A percentile compares a stretch with the other conserved stretches of the same genome.
phyloP scores from a whole-genome alignment of 2,329 filamentous ascomycete species.

The Aureobasidium sp. region DNA sequence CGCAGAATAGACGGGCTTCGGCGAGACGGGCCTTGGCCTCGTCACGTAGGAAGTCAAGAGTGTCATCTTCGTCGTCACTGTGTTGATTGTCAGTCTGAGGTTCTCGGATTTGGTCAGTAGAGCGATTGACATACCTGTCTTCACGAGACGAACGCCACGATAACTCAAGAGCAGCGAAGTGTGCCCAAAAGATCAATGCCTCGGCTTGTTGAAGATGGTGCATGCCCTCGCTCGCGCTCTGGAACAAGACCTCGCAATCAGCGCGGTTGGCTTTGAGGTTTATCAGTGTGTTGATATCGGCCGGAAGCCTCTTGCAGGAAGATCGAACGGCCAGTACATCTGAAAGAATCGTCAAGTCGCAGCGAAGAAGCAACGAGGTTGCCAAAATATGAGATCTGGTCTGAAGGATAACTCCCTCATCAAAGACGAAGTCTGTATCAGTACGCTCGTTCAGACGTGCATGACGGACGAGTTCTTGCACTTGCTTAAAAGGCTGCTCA shows the following conservation, averaged over 20 bases:
- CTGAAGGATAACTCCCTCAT: constrained; percentile 21
- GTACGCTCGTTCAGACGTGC: constrained; percentile 27
- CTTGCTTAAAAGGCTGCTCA: constrained; percentile 43
- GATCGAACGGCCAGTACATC: constrained; percentile 33
- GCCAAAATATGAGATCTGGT: constrained; percentile 33
- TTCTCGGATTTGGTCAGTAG: not conserved
- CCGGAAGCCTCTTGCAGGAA: not conserved
- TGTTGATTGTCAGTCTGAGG: not conserved
- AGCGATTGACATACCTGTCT: not conserved
- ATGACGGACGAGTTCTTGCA: constrained; percentile 38
- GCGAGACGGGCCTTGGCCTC: constrained; percentile 22
- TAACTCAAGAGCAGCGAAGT: constrained; percentile 38
- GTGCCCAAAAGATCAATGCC: constrained; percentile 42
- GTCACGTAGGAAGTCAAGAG: constrained; percentile 15
- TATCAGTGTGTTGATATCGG: constrained; percentile 17
- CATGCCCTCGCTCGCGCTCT: constrained; percentile 27
- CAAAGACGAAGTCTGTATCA: constrained; percentile 24
- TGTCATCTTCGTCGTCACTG: not conserved
- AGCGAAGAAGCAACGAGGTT: constrained; percentile 37
- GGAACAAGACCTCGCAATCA: constrained; percentile 35
- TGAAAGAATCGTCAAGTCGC: constrained; percentile 40
- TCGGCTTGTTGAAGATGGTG: constrained; percentile 40
- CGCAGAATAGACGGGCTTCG: constrained; percentile 21
- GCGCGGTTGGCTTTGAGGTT: constrained; percentile 30
- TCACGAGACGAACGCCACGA: not conserved